Conservation (phyloP, 495 filamentous ascomycete species). For the Hypomontagnella submonticulosa region DNA sequence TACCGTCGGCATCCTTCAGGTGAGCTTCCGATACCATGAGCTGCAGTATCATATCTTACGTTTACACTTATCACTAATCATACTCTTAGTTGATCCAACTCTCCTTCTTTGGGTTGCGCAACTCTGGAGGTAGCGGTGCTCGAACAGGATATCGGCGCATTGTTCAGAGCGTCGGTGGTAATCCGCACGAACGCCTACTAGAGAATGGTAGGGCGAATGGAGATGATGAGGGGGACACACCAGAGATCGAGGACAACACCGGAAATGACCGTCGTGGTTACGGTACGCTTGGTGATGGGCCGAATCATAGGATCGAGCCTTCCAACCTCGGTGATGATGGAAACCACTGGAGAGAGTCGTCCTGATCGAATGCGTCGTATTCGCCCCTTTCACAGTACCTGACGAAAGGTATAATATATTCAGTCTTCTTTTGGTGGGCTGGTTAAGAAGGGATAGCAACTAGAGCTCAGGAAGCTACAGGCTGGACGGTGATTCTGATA, state of each 20-base stretch:
- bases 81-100: slow-evolving; percentile 32
- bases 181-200: slow-evolving; percentile 30
- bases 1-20: slow-evolving; percentile 48
- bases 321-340: slow-evolving; percentile 35
- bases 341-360: slow-evolving; percentile 23
- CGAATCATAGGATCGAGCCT: slow-evolving; percentile 38
- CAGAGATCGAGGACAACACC: slow-evolving; percentile 9
- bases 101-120: slow-evolving; percentile 31
- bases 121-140: slow-evolving; percentile 5
- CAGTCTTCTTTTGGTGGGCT: no score
- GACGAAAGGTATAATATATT: no score
- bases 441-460: no score
- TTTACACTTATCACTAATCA: slow-evolving; percentile 3
- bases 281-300: slow-evolving; percentile 16
- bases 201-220: slow-evolving; percentile 24
- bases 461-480: no score
- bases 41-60: background rate
- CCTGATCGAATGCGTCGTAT: background rate
- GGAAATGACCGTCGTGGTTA: slow-evolving; percentile 7
- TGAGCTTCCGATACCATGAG: slow-evolving; percentile 3
- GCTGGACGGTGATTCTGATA: no score
- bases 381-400: no score
- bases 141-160: slow-evolving; percentile 21
- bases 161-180: slow-evolving; percentile 8
- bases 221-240: slow-evolving; percentile 8